Conservation (phyloP, 495 filamentous ascomycete species). For the Chlorociboria aeruginascens region DNA sequence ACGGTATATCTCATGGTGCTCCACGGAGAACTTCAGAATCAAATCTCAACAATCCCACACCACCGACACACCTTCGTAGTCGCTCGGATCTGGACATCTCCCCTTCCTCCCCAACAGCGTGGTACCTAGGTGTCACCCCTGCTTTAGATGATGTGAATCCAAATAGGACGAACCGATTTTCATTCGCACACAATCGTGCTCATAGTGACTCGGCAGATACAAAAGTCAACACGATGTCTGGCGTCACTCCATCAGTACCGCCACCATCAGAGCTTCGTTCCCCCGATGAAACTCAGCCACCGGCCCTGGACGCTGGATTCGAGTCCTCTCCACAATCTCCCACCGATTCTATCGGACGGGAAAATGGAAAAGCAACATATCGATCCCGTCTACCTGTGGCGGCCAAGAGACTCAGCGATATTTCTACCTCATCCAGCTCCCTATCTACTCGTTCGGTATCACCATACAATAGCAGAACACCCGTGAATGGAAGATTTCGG, state of each 20-base stretch:
- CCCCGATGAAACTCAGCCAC: background rate
- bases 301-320: background rate
- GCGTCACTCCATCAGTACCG: slow-evolving; percentile 17
- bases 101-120: slow-evolving; percentile 40
- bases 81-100: slow-evolving; percentile 31
- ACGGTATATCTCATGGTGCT: slow-evolving; percentile 32
- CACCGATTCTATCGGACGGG: background rate
- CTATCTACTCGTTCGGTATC: slow-evolving; percentile 38
- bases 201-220: slow-evolving; percentile 35
- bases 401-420: slow-evolving; percentile 25
- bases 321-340: background rate
- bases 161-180: slow-evolving; percentile 19
- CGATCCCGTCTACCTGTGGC: slow-evolving; percentile 12
- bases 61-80: slow-evolving; percentile 27
- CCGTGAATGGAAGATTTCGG: slow-evolving; percentile 26
- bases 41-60: slow-evolving; percentile 20
- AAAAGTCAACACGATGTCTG: slow-evolving; percentile 20
- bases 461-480: slow-evolving; percentile 29
- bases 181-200: slow-evolving; percentile 31
- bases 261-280: slow-evolving; percentile 15
- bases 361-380: slow-evolving; percentile 10
- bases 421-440: slow-evolving; percentile 31
- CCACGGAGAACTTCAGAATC: slow-evolving; percentile 36
- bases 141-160: slow-evolving; percentile 22
- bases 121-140: slow-evolving; percentile 32